Evolutionary conservation across 192 early-diverging fungal genomes (phyloP).

Genomic region (Podila epicladia): DNA sequence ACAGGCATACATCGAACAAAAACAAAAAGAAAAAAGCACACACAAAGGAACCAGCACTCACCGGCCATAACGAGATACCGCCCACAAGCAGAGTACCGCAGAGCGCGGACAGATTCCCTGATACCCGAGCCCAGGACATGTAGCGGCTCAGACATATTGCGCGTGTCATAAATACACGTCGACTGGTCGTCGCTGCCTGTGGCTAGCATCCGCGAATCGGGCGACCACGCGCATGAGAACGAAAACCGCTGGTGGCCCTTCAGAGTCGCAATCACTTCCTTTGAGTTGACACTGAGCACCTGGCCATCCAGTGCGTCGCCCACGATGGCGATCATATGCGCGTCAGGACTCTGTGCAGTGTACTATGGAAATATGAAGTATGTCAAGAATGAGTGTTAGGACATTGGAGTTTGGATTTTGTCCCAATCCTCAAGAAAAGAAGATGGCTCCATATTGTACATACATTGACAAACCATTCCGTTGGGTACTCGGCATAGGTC

Average conservation of each 20-base stretch:
- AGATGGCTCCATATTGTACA: not conserved
- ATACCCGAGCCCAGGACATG: constrained; percentile 21
- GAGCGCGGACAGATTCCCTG: constrained; percentile 28
- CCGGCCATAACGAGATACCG: constrained; percentile 44
- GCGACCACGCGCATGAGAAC: constrained; percentile 43
- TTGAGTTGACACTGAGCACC: constrained; percentile 36
- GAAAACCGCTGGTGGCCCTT: constrained; percentile 34
- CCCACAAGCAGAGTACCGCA: constrained; percentile 43
- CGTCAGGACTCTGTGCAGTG: constrained; percentile 41
- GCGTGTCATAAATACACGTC: constrained; percentile 40
- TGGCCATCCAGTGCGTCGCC: constrained; percentile 18
- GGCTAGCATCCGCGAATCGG: constrained; percentile 32
- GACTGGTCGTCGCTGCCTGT: constrained; percentile 37
- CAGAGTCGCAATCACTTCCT: constrained; percentile 34
- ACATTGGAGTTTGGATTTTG: not conserved
- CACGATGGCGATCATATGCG: constrained; percentile 35
- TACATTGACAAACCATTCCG: constrained; percentile 36
- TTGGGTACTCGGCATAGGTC: constrained; percentile 5
- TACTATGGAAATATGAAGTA: constrained; percentile 5
- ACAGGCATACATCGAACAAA: not conserved
- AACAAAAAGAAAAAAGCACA: not conserved
- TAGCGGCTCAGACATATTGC: constrained; percentile 22
- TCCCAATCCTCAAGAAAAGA: not conserved
- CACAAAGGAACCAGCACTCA: not conserved
- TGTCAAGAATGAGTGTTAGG: not conserved